A percentile compares a stretch with the other conserved stretches of the same genome.
Evolutionary conservation across 345 rosid species (phyloP).

Genomic region (Lepidium aucheri): DNA sequence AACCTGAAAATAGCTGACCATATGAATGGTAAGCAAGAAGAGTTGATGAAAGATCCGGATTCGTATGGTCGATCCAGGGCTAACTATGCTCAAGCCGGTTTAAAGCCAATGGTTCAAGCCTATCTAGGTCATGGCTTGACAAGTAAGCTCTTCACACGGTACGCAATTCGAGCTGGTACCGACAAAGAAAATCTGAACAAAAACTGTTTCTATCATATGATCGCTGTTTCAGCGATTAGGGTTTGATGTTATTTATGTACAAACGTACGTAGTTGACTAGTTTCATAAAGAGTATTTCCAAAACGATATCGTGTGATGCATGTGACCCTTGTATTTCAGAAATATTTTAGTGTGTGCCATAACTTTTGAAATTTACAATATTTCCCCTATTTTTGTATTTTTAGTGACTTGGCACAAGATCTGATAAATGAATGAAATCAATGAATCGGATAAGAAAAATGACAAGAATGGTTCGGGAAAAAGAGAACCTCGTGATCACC

Average conservation of each 20-base stretch:
- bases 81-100: slow-evolving; percentile 39
- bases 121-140: slow-evolving; percentile 41
- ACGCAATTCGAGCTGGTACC: slow-evolving; percentile 33
- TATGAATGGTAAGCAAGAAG: slow-evolving; percentile 33
- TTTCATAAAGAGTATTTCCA: not conserved
- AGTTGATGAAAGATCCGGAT: slow-evolving; percentile 34
- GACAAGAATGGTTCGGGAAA: not conserved
- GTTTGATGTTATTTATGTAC: not conserved
- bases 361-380: not conserved
- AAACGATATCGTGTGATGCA: not conserved
- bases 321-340: not conserved
- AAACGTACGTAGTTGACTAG: too few relatives aligned
- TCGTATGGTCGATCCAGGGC: slow-evolving; percentile 40
- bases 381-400: not conserved
- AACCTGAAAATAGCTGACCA: slow-evolving; percentile 32
- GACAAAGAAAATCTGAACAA: slow-evolving; percentile 25
- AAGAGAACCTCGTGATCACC: slow-evolving; percentile 28
- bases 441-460: not conserved
- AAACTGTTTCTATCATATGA: slow-evolving; percentile 35
- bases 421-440: not conserved
- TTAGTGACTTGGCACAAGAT: not conserved
- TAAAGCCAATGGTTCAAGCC: slow-evolving; percentile 40
- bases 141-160: slow-evolving; percentile 32
- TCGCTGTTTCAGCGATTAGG: slow-evolving; percentile 35
- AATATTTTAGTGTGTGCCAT: not conserved